Evolutionary conservation across 2,329 filamentous ascomycete genomes (phyloP).

Genomic region (Aspergillus nomiae): DNA sequence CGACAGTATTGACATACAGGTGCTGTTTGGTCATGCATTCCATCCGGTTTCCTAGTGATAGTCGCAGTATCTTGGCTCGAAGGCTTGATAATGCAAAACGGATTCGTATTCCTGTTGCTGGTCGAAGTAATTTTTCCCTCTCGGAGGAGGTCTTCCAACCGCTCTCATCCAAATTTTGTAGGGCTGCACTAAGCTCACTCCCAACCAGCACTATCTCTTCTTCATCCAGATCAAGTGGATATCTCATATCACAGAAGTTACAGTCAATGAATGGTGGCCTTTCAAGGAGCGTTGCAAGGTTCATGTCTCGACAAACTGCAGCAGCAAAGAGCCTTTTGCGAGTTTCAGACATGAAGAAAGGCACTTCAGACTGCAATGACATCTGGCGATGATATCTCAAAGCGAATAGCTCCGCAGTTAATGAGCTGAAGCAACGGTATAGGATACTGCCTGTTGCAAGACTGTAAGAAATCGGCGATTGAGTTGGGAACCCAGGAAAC

Average conservation of each 20-base stretch:
- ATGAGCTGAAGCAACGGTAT: neutral
- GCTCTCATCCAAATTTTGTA: constrained; percentile 10
- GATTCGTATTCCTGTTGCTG: constrained; percentile 4
- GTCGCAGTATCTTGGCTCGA: constrained; percentile 12
- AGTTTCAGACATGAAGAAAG: constrained; percentile 31
- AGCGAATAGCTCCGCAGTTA: neutral
- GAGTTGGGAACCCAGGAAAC: constrained; percentile 12
- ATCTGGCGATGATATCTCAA: constrained; percentile 5
- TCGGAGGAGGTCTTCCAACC: constrained; percentile 6
- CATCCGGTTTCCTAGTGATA: constrained; percentile 9
- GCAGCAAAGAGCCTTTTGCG: constrained; percentile 29
- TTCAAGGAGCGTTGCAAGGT: constrained; percentile 31
- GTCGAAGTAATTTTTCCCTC: neutral
- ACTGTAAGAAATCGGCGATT: neutral
- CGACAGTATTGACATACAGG: neutral
- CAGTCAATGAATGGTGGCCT: constrained; percentile 32
- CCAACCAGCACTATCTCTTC: constrained; percentile 23
- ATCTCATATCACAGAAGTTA: constrained; percentile 29
- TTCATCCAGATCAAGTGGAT: constrained; percentile 33
- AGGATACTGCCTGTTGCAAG: neutral
- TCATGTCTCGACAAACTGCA: constrained; percentile 31
- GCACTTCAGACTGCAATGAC: constrained; percentile 6
- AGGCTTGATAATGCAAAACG: constrained; percentile 6
- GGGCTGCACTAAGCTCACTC: constrained; percentile 6
- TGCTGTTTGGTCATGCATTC: neutral